Evolutionary conservation across 2,329 filamentous ascomycete species (phyloP).

Genomic region (Xylaria sp.): DNA sequence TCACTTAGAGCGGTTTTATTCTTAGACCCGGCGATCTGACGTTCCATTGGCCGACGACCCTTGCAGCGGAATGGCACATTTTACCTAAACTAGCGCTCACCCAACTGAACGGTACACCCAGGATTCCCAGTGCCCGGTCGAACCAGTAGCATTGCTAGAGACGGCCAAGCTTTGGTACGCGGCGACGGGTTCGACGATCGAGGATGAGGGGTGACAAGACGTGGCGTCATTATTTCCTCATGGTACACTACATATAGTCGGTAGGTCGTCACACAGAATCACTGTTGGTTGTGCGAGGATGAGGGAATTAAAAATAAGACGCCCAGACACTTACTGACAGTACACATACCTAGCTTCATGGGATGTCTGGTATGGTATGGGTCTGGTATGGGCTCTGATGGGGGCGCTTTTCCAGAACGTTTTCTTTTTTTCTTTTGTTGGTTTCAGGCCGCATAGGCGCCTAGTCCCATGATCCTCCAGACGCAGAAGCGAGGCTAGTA

Average conservation of each 20-base stretch:
- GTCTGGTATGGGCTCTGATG: not conserved
- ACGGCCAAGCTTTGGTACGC: constrained; percentile 27
- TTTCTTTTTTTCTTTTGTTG: constrained; percentile 29
- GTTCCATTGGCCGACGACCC: constrained; percentile 26
- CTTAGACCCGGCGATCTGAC: constrained; percentile 4
- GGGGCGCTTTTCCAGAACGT: constrained; percentile 37
- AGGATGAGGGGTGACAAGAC: constrained; percentile 20
- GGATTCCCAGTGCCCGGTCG: constrained; percentile 14
- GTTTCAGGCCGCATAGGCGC: constrained; percentile 46
- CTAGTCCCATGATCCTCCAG: constrained; percentile 39
- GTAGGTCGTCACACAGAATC: not conserved
- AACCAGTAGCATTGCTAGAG: constrained; percentile 32
- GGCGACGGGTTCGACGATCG: constrained; percentile 6
- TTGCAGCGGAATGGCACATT: constrained; percentile 17
- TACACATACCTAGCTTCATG: not conserved
- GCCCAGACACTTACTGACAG: not conserved
- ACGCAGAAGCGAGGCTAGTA: constrained; percentile 20
- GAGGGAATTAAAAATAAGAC: not conserved
- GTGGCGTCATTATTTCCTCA: constrained; percentile 28
- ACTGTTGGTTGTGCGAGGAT: constrained; percentile 13
- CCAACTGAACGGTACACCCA: constrained; percentile 32
- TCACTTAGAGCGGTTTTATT: constrained; percentile 6
- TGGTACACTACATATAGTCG: constrained; percentile 3
- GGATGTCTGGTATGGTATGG: not conserved
- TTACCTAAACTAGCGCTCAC: constrained; percentile 20